phyloP scores from a whole-genome alignment of 2,329 filamentous ascomycete genomes.

The Fusarium drepaniforme region DNA sequence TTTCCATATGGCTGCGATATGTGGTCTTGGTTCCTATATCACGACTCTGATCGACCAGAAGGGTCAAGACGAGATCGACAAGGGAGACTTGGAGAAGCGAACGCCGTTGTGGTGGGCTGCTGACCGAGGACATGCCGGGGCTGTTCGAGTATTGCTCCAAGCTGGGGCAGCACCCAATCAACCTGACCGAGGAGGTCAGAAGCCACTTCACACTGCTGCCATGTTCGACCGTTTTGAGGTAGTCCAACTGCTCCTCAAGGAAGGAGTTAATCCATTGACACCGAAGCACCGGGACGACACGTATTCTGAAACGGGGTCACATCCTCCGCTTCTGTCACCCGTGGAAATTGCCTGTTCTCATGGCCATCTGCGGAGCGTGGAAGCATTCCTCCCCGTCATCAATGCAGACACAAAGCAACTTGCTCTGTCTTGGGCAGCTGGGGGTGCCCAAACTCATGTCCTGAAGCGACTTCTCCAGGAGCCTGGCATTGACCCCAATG shows the following conservation, averaged over 20 bases:
- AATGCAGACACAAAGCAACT: constrained; percentile 36
- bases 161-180: constrained; percentile 43
- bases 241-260: constrained; percentile 13
- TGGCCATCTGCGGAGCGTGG: constrained; percentile 43
- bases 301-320: background rate
- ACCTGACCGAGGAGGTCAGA: constrained; percentile 17
- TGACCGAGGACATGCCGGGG: constrained; percentile 28
- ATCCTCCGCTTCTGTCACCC: background rate
- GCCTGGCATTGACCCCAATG: constrained; percentile 49
- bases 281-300: constrained; percentile 29
- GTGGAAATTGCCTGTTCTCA: constrained; percentile 43
- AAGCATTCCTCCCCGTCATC: constrained; percentile 46
- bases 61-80: background rate
- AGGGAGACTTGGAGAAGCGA: background rate
- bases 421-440: constrained; percentile 46
- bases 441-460: constrained; percentile 25
- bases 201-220: constrained; percentile 53
- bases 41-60: background rate
- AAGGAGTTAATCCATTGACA: constrained; percentile 50
- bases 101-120: constrained; percentile 42
- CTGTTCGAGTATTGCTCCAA: constrained; percentile 34
- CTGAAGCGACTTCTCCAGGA: constrained; percentile 46
- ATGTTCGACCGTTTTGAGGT: constrained; percentile 9
- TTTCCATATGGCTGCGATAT: constrained; percentile 28
- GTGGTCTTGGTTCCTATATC: constrained; percentile 17